Evolutionary conservation across 2,329 filamentous ascomycete genomes (phyloP).

Genomic region (Dactylellina drechsleri): DNA sequence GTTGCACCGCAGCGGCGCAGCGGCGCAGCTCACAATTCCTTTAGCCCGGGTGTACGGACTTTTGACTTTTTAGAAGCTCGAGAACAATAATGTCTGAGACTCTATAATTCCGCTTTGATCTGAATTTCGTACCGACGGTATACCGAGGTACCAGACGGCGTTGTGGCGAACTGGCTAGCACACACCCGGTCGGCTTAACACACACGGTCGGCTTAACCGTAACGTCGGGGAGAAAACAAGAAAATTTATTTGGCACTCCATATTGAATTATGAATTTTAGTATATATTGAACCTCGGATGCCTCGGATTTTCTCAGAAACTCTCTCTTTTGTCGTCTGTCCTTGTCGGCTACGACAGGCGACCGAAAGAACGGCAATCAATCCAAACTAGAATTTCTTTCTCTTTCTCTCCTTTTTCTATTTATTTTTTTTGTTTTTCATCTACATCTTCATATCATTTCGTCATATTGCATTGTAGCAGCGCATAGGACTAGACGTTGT

Average conservation of each 20-base stretch:
- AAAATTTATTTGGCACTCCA: constrained; percentile 14
- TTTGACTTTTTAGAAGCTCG: background rate
- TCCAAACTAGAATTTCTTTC: constrained; percentile 6
- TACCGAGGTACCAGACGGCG: constrained; percentile 29
- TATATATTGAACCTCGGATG: constrained; percentile 30
- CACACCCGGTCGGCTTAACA: constrained; percentile 13
- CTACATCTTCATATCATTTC: background rate
- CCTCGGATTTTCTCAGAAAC: constrained; percentile 21
- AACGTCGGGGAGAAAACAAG: constrained; percentile 9
- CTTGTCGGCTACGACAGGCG: constrained; percentile 53
- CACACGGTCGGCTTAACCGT: constrained; percentile 19
- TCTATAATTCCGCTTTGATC: constrained; percentile 8
- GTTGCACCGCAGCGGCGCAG: constrained; percentile 14
- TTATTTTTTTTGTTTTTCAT: background rate
- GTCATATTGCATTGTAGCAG: background rate
- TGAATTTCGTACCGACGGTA: background rate
- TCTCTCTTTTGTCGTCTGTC: constrained; percentile 46
- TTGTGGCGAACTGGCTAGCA: background rate
- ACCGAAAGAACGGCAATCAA: constrained; percentile 28
- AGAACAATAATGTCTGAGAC: constrained; percentile 31
- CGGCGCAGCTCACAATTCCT: no score
- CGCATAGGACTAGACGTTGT: constrained; percentile 19
- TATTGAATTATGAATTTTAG: no score
- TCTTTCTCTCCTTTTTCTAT: constrained; percentile 12
- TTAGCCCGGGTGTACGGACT: no score